Evolutionary conservation across 2,329 filamentous ascomycete species (phyloP), one percentile per base, ranked within the genome.

Genomic region (Diaporthe helianthi): DNA sequence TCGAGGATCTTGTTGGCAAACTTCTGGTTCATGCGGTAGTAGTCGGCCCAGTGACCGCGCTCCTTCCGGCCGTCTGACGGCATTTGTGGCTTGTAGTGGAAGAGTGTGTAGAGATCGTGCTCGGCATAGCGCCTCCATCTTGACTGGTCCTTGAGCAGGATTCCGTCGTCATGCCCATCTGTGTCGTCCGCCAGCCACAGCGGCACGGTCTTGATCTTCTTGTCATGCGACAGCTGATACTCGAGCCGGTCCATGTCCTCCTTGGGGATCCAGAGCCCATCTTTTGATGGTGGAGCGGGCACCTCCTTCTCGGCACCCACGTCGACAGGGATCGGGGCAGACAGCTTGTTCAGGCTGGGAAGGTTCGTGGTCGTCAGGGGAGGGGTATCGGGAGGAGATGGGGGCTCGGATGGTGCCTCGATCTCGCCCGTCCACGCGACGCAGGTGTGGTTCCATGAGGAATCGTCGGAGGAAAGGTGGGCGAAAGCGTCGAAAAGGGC

Each of bases 381-480:
- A 33, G 86, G 84, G 0, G 83, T 84, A 66, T 80, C 80, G 22
- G 84, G 83, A 2, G 85, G 81, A 6, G 84, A 83, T 15, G 82
- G 72, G 24, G 79, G 76, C 53, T 86, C 83, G 49, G 77, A 72
- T 4, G 80, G 82, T n/a, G 68, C 61, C 69, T 90, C 87, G 70
- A 95, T 91, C 79, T 98, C 95, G 69, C 95, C 95, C 3, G 95
- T 97, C 95, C 95, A 98, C 54, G 93, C 94, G 65, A 98, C 92
- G 7, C 98, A 87, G 0, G 91, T 96, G 81, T 98, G 95, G 75
- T 94, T 93, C 94, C 94, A 98, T 24, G 91, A 90, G 2, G 91
- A 90, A 52, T 92, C 86, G 68, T 91, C 85, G n/a, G 94, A 97
- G 4, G 94, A 93, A 53, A 98, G 89, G 80, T 97, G 91, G 68